Percentiles rank a stretch among this genome's conserved stretches.
Conservation (phyloP, 192 early-diverging fungal genomes). For the Rhizoclosmatium globosum region DNA sequence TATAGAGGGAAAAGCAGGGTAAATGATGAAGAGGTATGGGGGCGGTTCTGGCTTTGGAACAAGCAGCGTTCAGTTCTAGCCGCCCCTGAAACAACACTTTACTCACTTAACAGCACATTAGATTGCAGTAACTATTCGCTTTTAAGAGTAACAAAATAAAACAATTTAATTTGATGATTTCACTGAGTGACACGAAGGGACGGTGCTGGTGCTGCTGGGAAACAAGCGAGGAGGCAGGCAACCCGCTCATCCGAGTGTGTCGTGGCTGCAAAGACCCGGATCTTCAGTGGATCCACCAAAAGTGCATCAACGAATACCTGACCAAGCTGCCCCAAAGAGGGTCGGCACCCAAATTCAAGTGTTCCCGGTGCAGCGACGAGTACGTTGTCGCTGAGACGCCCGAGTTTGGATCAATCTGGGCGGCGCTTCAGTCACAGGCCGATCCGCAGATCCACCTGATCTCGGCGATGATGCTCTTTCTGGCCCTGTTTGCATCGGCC, state of each 20-base stretch:
- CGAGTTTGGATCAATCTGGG: not conserved
- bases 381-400: slow-evolving; percentile 34
- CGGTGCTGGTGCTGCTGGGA: slow-evolving; percentile 52
- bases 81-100: too few relatives aligned
- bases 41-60: too few relatives aligned
- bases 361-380: slow-evolving; percentile 52
- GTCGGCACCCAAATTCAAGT: slow-evolving; percentile 33
- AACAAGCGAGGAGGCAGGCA: slow-evolving; percentile 27
- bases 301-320: slow-evolving; percentile 56
- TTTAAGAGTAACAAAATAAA: too few relatives aligned
- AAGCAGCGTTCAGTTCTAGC: too few relatives aligned
- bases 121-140: too few relatives aligned
- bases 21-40: too few relatives aligned
- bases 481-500: too few relatives aligned
- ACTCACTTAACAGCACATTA: too few relatives aligned
- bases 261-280: slow-evolving; percentile 61
- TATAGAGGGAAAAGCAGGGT: too few relatives aligned
- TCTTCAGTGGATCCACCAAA: slow-evolving; percentile 61
- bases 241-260: slow-evolving; percentile 60
- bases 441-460: too few relatives aligned
- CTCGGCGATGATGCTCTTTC: too few relatives aligned
- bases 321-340: slow-evolving; percentile 42
- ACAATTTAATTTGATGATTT: too few relatives aligned
- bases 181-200: slow-evolving; percentile 18
- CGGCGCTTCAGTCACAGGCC: not conserved